These are phyloP conservation scores for Fonsecaea pugnacius DNA, from an alignment of 2,329 filamentous ascomycete genomes.

Conservation along the genomic window DNA sequence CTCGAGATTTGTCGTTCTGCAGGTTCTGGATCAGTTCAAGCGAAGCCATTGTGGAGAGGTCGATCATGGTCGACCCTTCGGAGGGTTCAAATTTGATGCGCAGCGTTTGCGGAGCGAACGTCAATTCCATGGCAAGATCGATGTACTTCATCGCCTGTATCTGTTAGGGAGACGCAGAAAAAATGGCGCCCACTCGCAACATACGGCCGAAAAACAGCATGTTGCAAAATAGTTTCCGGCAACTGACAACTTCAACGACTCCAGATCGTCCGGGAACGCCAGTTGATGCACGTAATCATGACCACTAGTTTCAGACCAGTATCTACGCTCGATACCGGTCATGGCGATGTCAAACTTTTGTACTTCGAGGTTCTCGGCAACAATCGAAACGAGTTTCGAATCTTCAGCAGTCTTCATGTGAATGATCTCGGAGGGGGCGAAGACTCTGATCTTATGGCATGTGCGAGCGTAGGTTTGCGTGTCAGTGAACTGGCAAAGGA, in stretches of 20 bases:
- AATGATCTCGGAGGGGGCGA: conserved; percentile 77
- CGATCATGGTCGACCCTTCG: conserved; percentile 94
- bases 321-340: conserved; percentile 71
- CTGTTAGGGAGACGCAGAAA: conserved; percentile 22
- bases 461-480: conserved; percentile 90
- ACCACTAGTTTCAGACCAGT: conserved; percentile 80
- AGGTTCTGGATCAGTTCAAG: conserved; percentile 90
- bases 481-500: conserved; percentile 89
- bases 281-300: conserved; percentile 77
- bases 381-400: conserved; percentile 74
- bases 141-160: conserved; percentile 77
- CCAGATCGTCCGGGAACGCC: conserved; percentile 78
- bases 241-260: conserved; percentile 77
- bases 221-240: conserved; percentile 84
- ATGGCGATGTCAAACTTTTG: conserved; percentile 53
- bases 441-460: conserved; percentile 81
- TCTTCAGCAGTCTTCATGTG: conserved; percentile 75
- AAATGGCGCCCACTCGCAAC: conserved; percentile 40
- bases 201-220: conserved; percentile 82
- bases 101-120: conserved; percentile 77
- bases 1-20: conserved; percentile 74
- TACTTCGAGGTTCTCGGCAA: conserved; percentile 70
- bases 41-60: conserved; percentile 81
- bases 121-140: conserved; percentile 69
- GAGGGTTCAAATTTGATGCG: conserved; percentile 85